These are phyloP conservation scores for Citrus medica DNA, from an alignment of 345 rosid species.

Conservation along the genomic window DNA sequence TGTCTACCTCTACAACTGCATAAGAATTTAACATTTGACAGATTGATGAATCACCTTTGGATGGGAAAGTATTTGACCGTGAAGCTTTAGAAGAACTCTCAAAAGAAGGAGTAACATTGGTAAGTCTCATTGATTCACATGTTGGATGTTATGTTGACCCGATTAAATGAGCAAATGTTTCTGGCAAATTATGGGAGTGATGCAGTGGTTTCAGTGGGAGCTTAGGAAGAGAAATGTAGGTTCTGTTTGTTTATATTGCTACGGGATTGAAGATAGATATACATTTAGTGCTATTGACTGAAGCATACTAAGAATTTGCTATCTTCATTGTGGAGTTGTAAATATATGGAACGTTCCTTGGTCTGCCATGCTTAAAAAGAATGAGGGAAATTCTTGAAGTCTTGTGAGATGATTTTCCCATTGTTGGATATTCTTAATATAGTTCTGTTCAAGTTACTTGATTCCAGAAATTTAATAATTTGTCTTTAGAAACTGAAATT, in stretches of 20 bases:
- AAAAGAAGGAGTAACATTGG: constrained; percentile 98
- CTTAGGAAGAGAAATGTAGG: not conserved
- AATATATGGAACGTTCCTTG: not conserved
- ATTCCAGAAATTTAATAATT: not conserved
- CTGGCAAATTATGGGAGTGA: constrained; percentile 3
- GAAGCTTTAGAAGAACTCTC: constrained; percentile 83
- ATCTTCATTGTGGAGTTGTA: not conserved
- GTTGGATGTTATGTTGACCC: not conserved
- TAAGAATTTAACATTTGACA: constrained; percentile 31
- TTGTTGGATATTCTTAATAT: not conserved
- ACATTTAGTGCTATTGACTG: constrained; percentile 1
- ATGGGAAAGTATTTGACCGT: constrained; percentile 87
- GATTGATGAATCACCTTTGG: constrained; percentile 97
- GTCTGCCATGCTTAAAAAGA: not conserved
- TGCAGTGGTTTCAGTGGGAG: not conserved
- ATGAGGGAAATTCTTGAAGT: not conserved
- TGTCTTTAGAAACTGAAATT: not conserved
- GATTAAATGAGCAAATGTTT: not conserved
- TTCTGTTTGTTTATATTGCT: not conserved
- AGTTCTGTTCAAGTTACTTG: not conserved
- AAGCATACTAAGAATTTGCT: not conserved
- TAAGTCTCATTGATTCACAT: constrained; percentile 32
- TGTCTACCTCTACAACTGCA: constrained; percentile 16
- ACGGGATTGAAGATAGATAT: not conserved
- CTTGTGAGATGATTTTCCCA: not conserved